These are phyloP conservation scores for Eimeria mitis DNA, from an alignment of 169 alveolate species.

Conservation along the genomic window DNA sequence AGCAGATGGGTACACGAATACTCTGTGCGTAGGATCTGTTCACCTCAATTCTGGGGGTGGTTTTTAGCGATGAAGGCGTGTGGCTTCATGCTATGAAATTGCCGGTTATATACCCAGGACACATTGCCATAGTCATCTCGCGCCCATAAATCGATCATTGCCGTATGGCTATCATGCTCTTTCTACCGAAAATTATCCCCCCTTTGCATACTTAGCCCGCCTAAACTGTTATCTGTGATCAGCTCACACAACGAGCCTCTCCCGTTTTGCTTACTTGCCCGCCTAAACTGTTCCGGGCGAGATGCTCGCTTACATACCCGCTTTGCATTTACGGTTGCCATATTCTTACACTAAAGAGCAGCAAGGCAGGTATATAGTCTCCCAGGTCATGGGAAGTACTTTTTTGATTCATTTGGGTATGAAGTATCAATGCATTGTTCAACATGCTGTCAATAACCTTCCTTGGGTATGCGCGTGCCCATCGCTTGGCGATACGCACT, in stretches of 20 bases:
- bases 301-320: too few relatives aligned
- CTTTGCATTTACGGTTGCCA: background rate
- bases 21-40: slow-evolving; percentile 49
- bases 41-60: background rate
- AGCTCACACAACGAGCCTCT: too few relatives aligned
- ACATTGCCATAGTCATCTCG: background rate
- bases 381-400: background rate
- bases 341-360: background rate
- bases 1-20: slow-evolving; percentile 87
- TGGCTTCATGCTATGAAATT: too few relatives aligned
- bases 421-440: background rate
- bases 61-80: background rate
- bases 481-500: background rate
- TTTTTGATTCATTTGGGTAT: background rate
- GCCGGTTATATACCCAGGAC: background rate
- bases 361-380: background rate
- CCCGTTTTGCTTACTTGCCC: too few relatives aligned
- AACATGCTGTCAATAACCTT: too few relatives aligned
- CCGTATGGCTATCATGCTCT: background rate
- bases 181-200: background rate
- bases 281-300: too few relatives aligned
- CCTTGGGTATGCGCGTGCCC: background rate
- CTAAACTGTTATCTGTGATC: background rate
- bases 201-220: background rate
- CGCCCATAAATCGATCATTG: background rate